phyloP scores from a whole-genome alignment of 352 stramenopile species.

The Pythium myriotylum region DNA sequence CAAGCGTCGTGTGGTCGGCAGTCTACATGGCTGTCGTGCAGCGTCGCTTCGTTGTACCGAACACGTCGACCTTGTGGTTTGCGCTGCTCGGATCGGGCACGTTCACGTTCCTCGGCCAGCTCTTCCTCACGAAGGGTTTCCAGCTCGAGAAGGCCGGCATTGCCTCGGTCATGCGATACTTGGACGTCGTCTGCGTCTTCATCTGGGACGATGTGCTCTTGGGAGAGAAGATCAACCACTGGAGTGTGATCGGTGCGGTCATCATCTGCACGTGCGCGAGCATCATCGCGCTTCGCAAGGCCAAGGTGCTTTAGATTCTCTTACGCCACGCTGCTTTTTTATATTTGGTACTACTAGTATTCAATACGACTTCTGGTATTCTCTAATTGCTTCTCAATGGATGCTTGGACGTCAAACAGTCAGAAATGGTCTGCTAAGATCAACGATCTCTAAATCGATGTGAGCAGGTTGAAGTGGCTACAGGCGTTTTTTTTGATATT shows the following conservation, averaged over 20 bases:
- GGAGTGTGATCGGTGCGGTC: slow-evolving; percentile 64
- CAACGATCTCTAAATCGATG: too few species aligned
- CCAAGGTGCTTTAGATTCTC: slow-evolving; percentile 20
- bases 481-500: too few species aligned
- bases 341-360: too few species aligned
- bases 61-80: slow-evolving; percentile 43
- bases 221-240: slow-evolving; percentile 67
- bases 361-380: too few species aligned
- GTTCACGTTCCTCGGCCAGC: slow-evolving; percentile 69
- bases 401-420: too few species aligned
- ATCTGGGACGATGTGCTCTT: slow-evolving; percentile 74
- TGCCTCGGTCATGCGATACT: slow-evolving; percentile 82
- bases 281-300: slow-evolving; percentile 66
- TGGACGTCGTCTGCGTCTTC: slow-evolving; percentile 86
- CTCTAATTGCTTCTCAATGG: too few species aligned
- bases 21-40: slow-evolving; percentile 58
- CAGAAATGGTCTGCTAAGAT: too few species aligned
- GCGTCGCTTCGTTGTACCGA: slow-evolving; percentile 51
- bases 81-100: slow-evolving; percentile 57
- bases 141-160: slow-evolving; percentile 85
- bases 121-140: slow-evolving; percentile 80
- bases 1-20: slow-evolving; percentile 47
- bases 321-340: too few species aligned
- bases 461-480: too few species aligned
- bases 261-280: slow-evolving; percentile 73